These are phyloP conservation scores for Benincasa hispida DNA, from an alignment of 306 rosid species.

Conservation along the genomic window DNA sequence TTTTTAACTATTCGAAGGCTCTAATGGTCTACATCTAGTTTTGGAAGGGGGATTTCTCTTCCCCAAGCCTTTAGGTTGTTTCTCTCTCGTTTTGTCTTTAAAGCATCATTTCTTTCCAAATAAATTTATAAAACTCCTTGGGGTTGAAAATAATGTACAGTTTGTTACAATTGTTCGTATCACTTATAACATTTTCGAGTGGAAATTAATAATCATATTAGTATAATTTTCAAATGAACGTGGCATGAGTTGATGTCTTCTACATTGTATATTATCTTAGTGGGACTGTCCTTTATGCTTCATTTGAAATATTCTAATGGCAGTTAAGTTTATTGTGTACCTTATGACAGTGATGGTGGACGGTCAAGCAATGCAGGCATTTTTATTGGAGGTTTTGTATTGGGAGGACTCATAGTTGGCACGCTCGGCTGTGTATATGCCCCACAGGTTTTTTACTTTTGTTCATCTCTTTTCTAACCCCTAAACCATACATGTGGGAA, in stretches of 20 bases:
- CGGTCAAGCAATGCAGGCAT: constrained; percentile 59
- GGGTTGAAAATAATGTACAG: neutral
- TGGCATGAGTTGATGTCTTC: neutral
- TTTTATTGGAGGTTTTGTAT: constrained; percentile 82
- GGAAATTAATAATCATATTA: neutral
- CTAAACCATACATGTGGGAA: constrained; percentile 1
- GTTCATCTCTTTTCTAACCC: constrained; percentile 8
- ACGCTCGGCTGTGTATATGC: constrained; percentile 90
- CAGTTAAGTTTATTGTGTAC: constrained; percentile 8
- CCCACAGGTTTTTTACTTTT: constrained; percentile 55
- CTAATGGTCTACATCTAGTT: neutral
- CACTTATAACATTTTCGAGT: neutral
- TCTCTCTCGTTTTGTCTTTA: neutral
- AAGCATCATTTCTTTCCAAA: neutral
- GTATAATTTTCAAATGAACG: neutral
- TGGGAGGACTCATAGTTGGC: constrained; percentile 93
- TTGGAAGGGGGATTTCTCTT: neutral
- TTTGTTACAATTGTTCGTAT: neutral
- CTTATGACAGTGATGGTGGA: constrained; percentile 48
- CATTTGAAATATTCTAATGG: constrained; percentile 13
- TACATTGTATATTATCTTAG: neutral
- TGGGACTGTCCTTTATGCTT: neutral
- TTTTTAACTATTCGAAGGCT: neutral
- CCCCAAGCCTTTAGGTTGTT: neutral
- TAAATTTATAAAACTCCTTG: neutral